Conservation (phyloP, 176 grass and related monocot species). For the Oryza rufipogon region DNA sequence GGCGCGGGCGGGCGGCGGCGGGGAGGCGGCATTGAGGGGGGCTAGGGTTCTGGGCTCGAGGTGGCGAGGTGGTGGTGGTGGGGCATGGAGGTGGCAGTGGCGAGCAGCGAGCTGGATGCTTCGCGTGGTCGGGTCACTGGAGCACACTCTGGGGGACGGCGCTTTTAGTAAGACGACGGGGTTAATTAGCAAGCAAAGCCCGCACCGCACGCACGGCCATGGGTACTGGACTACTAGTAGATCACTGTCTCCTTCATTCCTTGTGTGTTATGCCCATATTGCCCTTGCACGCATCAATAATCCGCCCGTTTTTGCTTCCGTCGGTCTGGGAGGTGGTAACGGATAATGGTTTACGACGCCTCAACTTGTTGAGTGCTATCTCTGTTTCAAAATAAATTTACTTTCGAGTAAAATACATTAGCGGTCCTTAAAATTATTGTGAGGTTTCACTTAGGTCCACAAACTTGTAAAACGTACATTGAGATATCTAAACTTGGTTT, state of each 20-base stretch:
- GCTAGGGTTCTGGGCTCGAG: slow-evolving; percentile 54
- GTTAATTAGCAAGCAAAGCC: slow-evolving; percentile 28
- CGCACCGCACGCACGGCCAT: not conserved
- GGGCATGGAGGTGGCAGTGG: slow-evolving; percentile 43
- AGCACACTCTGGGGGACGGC: slow-evolving; percentile 36
- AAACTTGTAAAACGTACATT: no score
- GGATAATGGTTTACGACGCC: no score
- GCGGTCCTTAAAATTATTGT: no score
- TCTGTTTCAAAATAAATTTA: no score
- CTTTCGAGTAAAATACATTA: no score
- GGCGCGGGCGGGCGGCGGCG: slow-evolving; percentile 15
- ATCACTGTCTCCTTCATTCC: not conserved
- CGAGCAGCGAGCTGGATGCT: slow-evolving; percentile 49
- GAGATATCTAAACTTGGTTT: no score
- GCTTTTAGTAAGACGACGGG: slow-evolving; percentile 16
- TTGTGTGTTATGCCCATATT: slow-evolving; percentile 21
- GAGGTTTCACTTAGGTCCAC: no score
- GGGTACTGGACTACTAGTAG: not conserved
- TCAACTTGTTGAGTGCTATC: no score
- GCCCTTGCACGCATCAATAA: not conserved
- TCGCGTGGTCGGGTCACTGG: slow-evolving; percentile 45
- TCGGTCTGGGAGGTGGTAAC: not conserved
- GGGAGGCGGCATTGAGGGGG: slow-evolving; percentile 36
- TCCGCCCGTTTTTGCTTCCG: not conserved
- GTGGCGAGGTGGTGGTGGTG: slow-evolving; percentile 42